phyloP scores from a whole-genome alignment of 345 rosid species.

The Aegle marmelos region DNA sequence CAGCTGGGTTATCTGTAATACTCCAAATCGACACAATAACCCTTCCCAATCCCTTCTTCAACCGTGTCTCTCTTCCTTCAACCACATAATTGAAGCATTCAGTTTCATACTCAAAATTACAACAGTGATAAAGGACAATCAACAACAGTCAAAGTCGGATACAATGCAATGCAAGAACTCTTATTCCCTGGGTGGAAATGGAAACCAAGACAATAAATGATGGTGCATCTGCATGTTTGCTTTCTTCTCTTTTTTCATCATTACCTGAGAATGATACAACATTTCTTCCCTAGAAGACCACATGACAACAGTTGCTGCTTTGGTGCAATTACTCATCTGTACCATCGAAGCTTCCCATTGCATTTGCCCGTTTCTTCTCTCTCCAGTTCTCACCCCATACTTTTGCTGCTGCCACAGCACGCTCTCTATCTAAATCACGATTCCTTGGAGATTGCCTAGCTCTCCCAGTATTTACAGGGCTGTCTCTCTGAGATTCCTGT shows the following conservation, averaged over 20 bases:
- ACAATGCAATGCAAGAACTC: constrained; percentile 22
- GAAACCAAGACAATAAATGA: constrained; percentile 24
- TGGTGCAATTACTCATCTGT: constrained; percentile 48
- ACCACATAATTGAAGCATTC: constrained; percentile 24
- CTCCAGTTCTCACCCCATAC: constrained; percentile 99
- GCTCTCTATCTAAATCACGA: constrained; percentile 85
- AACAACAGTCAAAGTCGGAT: constrained; percentile 32
- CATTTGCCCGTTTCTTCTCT: constrained; percentile 72
- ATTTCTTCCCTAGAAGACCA: constrained; percentile 11
- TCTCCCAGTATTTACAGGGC: constrained; percentile 65
- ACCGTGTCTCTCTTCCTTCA: constrained; percentile 25
- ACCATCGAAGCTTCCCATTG: constrained; percentile 72
- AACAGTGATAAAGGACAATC: constrained; percentile 26
- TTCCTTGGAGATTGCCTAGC: constrained; percentile 73
- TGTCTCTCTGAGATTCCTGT: constrained; percentile 66
- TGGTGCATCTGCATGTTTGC: constrained; percentile 24
- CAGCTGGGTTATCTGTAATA: constrained; percentile 12
- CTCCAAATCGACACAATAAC: constrained; percentile 5
- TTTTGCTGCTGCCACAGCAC: constrained; percentile 96
- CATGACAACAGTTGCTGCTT: not conserved
- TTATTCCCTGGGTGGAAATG: constrained; percentile 26
- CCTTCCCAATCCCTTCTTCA: constrained; percentile 14
- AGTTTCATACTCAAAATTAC: constrained; percentile 24
- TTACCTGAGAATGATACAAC: constrained; percentile 20
- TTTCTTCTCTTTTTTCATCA: constrained; percentile 17